These are phyloP conservation scores for Termitomyces sp. DNA, from an alignment of 768 basidiomycete genomes.

Conservation along the genomic window DNA sequence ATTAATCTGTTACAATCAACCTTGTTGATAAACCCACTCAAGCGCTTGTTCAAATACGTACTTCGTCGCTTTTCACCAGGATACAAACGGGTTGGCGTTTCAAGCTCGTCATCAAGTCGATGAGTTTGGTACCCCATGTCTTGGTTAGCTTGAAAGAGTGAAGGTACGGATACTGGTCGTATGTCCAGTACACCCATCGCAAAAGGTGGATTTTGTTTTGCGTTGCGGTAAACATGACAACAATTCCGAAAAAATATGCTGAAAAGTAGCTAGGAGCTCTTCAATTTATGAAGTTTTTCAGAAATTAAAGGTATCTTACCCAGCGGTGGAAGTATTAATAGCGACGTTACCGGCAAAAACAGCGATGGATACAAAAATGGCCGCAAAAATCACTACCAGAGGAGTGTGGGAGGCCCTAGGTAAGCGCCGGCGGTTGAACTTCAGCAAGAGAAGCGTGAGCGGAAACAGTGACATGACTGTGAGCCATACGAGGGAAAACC, in stretches of 20 bases:
- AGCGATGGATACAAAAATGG: slow-evolving; percentile 34
- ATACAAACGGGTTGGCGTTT: slow-evolving; percentile 55
- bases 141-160: slow-evolving; percentile 34
- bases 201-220: slow-evolving; percentile 53
- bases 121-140: slow-evolving; percentile 38
- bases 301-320: slow-evolving; percentile 30
- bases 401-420: slow-evolving; percentile 36
- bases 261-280: slow-evolving; percentile 46
- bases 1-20: slow-evolving; percentile 46
- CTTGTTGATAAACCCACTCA: background rate
- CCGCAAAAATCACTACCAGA: slow-evolving; percentile 33
- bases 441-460: slow-evolving; percentile 50
- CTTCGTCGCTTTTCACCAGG: slow-evolving; percentile 62
- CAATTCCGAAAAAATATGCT: slow-evolving; percentile 51
- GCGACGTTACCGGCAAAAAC: slow-evolving; percentile 59
- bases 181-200: slow-evolving; percentile 54
- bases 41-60: slow-evolving; percentile 20
- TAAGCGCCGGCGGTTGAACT: slow-evolving; percentile 61
- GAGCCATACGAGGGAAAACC: slow-evolving; percentile 68
- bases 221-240: slow-evolving; percentile 40
- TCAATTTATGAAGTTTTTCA: background rate
- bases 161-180: slow-evolving; percentile 52
- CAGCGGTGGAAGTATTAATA: slow-evolving; percentile 49
- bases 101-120: slow-evolving; percentile 37
- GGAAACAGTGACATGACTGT: slow-evolving; percentile 63